Evolutionary conservation across 345 rosid genomes (phyloP).

Genomic region (Bruguiera gymnorhiza): DNA sequence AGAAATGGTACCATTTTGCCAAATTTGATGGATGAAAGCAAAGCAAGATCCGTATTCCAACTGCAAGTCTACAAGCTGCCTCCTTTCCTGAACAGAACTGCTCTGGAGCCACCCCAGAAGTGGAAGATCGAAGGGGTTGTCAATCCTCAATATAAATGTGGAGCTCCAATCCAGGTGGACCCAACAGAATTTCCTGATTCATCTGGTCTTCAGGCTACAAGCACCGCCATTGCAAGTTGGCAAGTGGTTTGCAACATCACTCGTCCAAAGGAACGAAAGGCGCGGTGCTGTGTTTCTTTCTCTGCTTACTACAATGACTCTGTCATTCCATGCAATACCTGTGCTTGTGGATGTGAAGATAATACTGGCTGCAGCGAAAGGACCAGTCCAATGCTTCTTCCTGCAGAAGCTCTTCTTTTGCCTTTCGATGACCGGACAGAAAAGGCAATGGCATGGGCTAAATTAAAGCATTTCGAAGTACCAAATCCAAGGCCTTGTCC

Average conservation of each 20-base stretch:
- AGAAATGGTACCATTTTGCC: slow-evolving; percentile 72
- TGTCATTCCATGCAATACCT: slow-evolving; percentile 76
- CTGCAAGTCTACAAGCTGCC: slow-evolving; percentile 73
- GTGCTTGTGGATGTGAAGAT: slow-evolving; percentile 76
- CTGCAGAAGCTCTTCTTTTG: slow-evolving; percentile 68
- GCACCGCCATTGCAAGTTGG: slow-evolving; percentile 63
- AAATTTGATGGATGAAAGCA: slow-evolving; percentile 49
- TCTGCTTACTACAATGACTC: slow-evolving; percentile 82
- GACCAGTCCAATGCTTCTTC: slow-evolving; percentile 57
- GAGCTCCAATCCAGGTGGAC: slow-evolving; percentile 68
- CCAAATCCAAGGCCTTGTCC: slow-evolving; percentile 76
- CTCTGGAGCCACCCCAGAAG: slow-evolving; percentile 62
- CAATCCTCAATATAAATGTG: slow-evolving; percentile 68
- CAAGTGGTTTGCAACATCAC: slow-evolving; percentile 83
- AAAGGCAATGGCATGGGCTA: slow-evolving; percentile 80
- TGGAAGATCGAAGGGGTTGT: slow-evolving; percentile 69
- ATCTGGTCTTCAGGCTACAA: slow-evolving; percentile 48
- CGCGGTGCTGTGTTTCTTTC: slow-evolving; percentile 90
- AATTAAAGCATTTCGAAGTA: slow-evolving; percentile 40
- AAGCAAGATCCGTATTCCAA: slow-evolving; percentile 68
- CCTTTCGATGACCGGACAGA: slow-evolving; percentile 70
- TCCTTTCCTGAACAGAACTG: slow-evolving; percentile 62
- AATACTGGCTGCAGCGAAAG: slow-evolving; percentile 42
- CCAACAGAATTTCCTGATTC: slow-evolving; percentile 73
- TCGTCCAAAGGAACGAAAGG: slow-evolving; percentile 47